A percentile compares a stretch with the other conserved stretches of the same genome.
phyloP scores from a whole-genome alignment of 495 filamentous ascomycete genomes.

The Hypoxylon perforatum region DNA sequence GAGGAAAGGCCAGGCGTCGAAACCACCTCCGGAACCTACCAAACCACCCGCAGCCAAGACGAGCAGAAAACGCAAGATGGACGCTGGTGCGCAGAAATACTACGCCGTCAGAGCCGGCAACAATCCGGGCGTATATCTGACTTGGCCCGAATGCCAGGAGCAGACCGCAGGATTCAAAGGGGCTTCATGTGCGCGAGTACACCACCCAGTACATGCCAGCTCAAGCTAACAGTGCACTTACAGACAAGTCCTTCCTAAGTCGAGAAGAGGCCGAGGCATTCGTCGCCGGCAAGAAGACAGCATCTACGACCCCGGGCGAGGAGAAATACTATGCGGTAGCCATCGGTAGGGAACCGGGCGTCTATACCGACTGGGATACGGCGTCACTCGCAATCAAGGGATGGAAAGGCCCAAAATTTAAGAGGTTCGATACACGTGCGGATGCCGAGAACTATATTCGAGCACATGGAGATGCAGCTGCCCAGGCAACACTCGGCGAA shows the following conservation, averaged over 20 bases:
- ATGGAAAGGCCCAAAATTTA: slow-evolving; percentile 80
- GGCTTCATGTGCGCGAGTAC: slow-evolving; percentile 73
- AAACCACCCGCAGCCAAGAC: slow-evolving; percentile 22
- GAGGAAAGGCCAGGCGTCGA: slow-evolving; percentile 30
- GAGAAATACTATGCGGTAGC: slow-evolving; percentile 84
- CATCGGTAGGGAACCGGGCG: slow-evolving; percentile 80
- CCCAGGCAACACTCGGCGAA: slow-evolving; percentile 65
- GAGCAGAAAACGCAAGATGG: slow-evolving; percentile 56
- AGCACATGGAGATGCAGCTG: slow-evolving; percentile 59
- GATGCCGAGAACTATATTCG: slow-evolving; percentile 72
- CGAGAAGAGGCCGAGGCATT: slow-evolving; percentile 82
- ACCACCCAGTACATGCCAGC: slow-evolving; percentile 1
- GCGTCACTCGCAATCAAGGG: slow-evolving; percentile 82
- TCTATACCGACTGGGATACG: slow-evolving; percentile 88
- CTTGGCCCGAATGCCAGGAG: slow-evolving; percentile 81
- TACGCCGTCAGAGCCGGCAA: slow-evolving; percentile 86
- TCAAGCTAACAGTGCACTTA: slow-evolving; percentile 24
- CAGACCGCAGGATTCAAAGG: slow-evolving; percentile 89
- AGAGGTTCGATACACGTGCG: slow-evolving; percentile 77
- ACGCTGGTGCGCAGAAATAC: slow-evolving; percentile 70
- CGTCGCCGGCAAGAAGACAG: slow-evolving; percentile 68
- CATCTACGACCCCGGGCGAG: slow-evolving; percentile 36
- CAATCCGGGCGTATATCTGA: slow-evolving; percentile 86
- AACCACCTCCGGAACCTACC: slow-evolving; percentile 20
- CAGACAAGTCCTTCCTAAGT: slow-evolving; percentile 87